Evolutionary conservation across 495 filamentous ascomycete species (phyloP).

Genomic region (Aspergillus leporis): DNA sequence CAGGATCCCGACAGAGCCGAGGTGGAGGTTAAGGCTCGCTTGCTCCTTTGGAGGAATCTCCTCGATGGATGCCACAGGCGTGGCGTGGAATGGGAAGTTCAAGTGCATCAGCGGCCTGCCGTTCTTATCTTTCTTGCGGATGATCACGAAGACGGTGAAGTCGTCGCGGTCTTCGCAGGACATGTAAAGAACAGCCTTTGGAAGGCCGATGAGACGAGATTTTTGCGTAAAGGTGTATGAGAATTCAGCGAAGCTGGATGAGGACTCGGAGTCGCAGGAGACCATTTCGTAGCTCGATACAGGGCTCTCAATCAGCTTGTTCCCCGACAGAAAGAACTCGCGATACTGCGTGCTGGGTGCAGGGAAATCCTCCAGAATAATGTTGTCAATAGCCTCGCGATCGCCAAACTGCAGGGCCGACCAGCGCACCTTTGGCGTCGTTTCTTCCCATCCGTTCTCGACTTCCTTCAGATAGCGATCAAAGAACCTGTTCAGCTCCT

Average conservation of each 20-base stretch:
- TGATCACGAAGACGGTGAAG: slow-evolving; percentile 38
- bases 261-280: slow-evolving; percentile 28
- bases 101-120: slow-evolving; percentile 35
- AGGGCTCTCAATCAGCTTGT: slow-evolving; percentile 6
- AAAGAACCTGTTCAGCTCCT: slow-evolving; percentile 39
- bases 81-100: slow-evolving; percentile 34
- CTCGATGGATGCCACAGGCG: slow-evolving; percentile 29
- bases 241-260: slow-evolving; percentile 28
- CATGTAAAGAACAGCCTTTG: slow-evolving; percentile 42
- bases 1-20: slow-evolving; percentile 34
- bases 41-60: slow-evolving; percentile 34
- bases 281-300: background rate
- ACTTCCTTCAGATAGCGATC: slow-evolving; percentile 39
- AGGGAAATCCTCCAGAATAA: slow-evolving; percentile 34
- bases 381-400: slow-evolving; percentile 22
- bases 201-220: slow-evolving; percentile 33
- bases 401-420: slow-evolving; percentile 29
- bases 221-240: slow-evolving; percentile 32
- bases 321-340: slow-evolving; percentile 23
- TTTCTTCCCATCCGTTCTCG: slow-evolving; percentile 44
- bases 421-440: slow-evolving; percentile 39
- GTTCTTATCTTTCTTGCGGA: slow-evolving; percentile 38
- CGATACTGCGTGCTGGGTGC: slow-evolving; percentile 32
- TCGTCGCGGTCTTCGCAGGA: slow-evolving; percentile 40
- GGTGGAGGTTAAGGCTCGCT: slow-evolving; percentile 26